Percentiles rank a stretch among this genome's conserved stretches.
phyloP scores from a whole-genome alignment of 2,329 filamentous ascomycete genomes.

The Arthrobotrys megalospora region DNA sequence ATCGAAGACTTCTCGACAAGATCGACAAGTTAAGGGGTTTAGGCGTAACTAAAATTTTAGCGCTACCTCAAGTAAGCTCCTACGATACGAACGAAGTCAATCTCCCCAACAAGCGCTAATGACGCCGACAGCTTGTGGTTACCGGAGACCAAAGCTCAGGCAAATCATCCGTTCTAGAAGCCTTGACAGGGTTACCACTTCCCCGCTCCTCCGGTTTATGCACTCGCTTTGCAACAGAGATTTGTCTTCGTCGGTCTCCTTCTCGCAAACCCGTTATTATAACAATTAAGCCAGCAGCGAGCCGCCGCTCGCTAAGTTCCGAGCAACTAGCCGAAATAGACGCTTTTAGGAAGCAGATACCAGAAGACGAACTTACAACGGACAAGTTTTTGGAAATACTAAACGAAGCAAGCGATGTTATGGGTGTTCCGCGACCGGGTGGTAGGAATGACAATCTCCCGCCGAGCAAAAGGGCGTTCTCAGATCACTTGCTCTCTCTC shows the following conservation, averaged over 20 bases:
- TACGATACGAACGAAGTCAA: not conserved
- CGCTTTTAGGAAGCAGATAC: slow-evolving; percentile 38
- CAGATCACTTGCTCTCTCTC: slow-evolving; percentile 41
- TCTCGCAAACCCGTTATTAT: slow-evolving; percentile 64
- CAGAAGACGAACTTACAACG: slow-evolving; percentile 45
- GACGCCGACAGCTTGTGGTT: slow-evolving; percentile 65
- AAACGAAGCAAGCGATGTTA: slow-evolving; percentile 47
- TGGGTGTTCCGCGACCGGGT: slow-evolving; percentile 36
- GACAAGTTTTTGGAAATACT: slow-evolving; percentile 37
- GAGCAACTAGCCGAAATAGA: slow-evolving; percentile 25
- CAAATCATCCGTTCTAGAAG: slow-evolving; percentile 66
- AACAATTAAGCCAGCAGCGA: slow-evolving; percentile 33
- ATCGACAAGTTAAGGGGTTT: slow-evolving; percentile 39
- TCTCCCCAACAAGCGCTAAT: not conserved
- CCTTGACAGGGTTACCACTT: slow-evolving; percentile 67
- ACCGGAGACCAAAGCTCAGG: slow-evolving; percentile 68
- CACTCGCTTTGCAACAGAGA: slow-evolving; percentile 70
- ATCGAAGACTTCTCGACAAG: slow-evolving; percentile 39
- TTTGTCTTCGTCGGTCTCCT: slow-evolving; percentile 67
- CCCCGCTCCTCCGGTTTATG: slow-evolving; percentile 68
- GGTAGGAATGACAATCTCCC: not conserved
- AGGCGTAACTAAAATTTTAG: slow-evolving; percentile 40
- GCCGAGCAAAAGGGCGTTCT: slow-evolving; percentile 15
- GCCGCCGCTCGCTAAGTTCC: not conserved
- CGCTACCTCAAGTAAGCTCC: slow-evolving; percentile 28